Evolutionary conservation across 2,329 filamentous ascomycete genomes (phyloP).

Genomic region (Metarhizium rileyi): DNA sequence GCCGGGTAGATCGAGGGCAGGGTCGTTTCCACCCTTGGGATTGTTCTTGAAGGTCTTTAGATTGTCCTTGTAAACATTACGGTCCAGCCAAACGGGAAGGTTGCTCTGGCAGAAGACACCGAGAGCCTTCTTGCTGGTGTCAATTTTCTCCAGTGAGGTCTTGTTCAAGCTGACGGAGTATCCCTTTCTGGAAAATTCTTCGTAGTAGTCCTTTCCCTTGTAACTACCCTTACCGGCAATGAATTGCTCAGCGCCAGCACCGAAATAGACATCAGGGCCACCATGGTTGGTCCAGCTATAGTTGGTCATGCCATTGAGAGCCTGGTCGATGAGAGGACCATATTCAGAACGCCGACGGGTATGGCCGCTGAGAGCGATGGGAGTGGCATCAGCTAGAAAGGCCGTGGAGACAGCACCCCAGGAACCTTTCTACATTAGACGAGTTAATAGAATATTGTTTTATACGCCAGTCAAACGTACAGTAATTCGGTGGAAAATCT

Average conservation of each 20-base stretch:
- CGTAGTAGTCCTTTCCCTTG: slow-evolving; percentile 68
- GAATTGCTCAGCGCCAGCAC: slow-evolving; percentile 76
- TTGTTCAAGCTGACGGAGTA: slow-evolving; percentile 68
- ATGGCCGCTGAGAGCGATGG: slow-evolving; percentile 64
- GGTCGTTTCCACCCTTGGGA: slow-evolving; percentile 52
- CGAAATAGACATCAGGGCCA: slow-evolving; percentile 74
- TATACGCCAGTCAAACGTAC: slow-evolving; percentile 31
- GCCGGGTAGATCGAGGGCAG: slow-evolving; percentile 67
- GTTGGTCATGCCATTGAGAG: slow-evolving; percentile 65
- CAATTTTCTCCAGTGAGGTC: slow-evolving; percentile 51
- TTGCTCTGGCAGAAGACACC: slow-evolving; percentile 69
- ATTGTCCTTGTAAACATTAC: slow-evolving; percentile 69
- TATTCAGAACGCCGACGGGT: slow-evolving; percentile 61
- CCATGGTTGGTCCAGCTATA: slow-evolving; percentile 70
- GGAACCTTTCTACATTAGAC: slow-evolving; percentile 31
- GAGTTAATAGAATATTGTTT: not conserved
- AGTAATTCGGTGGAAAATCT: slow-evolving; percentile 63
- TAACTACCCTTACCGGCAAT: slow-evolving; percentile 54
- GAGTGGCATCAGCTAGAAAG: slow-evolving; percentile 72
- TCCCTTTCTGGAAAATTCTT: slow-evolving; percentile 59
- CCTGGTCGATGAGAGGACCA: slow-evolving; percentile 64
- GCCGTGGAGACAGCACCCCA: slow-evolving; percentile 70
- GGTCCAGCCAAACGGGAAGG: slow-evolving; percentile 78
- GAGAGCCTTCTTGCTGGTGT: slow-evolving; percentile 53
- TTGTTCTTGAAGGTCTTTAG: slow-evolving; percentile 56